A percentile compares a stretch with the other conserved stretches of the same genome.
Evolutionary conservation across 2,329 filamentous ascomycete species (phyloP).

Genomic region (Cladosporium cucumerinum): DNA sequence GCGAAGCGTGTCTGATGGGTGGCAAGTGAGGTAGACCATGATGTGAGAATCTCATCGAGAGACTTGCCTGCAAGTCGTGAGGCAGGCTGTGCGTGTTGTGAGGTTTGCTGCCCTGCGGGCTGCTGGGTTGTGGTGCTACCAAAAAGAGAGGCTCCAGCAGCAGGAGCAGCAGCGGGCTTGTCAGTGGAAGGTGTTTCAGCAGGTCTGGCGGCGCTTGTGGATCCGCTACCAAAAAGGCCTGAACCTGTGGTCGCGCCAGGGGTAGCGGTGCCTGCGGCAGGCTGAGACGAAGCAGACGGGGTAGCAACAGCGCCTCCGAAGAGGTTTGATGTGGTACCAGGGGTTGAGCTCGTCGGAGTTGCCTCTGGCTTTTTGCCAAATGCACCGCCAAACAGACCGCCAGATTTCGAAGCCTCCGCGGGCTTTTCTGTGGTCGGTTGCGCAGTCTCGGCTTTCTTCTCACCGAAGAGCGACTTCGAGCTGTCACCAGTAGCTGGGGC

Average conservation of each 20-base stretch:
- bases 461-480: slow-evolving; percentile 10
- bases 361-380: slow-evolving; percentile 18
- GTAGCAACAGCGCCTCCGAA: slow-evolving; percentile 13
- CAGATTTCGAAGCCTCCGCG: slow-evolving; percentile 3
- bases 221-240: slow-evolving; percentile 17
- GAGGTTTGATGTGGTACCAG: slow-evolving; percentile 16
- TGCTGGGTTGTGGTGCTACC: slow-evolving; percentile 13
- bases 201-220: slow-evolving; percentile 12
- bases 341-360: slow-evolving; percentile 28
- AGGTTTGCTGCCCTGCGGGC: slow-evolving; percentile 10
- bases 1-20: slow-evolving; percentile 98
- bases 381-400: slow-evolving; percentile 9
- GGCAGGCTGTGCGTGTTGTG: slow-evolving; percentile 53
- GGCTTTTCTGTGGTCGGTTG: slow-evolving; percentile 14
- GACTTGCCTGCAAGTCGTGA: slow-evolving; percentile 96
- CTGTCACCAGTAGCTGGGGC: not conserved
- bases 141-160: slow-evolving; percentile 12
- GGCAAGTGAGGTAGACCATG: slow-evolving; percentile 91
- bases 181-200: slow-evolving; percentile 5
- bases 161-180: slow-evolving; percentile 17
- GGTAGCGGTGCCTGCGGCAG: slow-evolving; percentile 17
- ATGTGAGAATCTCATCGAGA: slow-evolving; percentile 97
- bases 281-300: slow-evolving; percentile 2
- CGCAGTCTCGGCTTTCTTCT: slow-evolving; percentile 11
- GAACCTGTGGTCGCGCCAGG: slow-evolving; percentile 14